phyloP scores from a whole-genome alignment of 1,284 basidiomycete species.

The Heterobasidion annosum region DNA sequence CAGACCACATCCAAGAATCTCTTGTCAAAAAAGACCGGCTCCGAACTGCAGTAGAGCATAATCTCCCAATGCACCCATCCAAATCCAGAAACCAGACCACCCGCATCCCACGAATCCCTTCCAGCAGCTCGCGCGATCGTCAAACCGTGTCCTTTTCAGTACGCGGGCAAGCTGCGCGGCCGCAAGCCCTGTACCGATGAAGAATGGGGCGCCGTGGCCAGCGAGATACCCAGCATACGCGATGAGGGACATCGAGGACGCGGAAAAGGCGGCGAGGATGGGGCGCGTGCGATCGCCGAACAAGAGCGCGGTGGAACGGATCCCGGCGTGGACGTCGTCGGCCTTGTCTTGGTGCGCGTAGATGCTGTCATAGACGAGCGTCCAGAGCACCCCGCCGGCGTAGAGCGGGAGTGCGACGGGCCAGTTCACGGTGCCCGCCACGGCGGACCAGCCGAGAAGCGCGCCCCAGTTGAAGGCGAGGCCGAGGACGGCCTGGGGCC shows the following conservation, averaged over 20 bases:
- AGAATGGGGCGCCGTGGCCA: slow-evolving; percentile 73
- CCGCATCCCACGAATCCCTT: slow-evolving; percentile 85
- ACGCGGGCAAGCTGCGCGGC: slow-evolving; percentile 78
- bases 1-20: too few species aligned
- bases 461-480: slow-evolving; percentile 98
- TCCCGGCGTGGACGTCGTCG: slow-evolving; percentile 85
- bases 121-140: slow-evolving; percentile 85
- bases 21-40: too few species aligned
- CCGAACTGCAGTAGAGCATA: slow-evolving; percentile 36
- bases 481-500: slow-evolving; percentile 95
- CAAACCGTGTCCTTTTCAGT: slow-evolving; percentile 71
- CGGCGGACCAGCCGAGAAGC: slow-evolving; percentile 92
- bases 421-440: slow-evolving; percentile 82
- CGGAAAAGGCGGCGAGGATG: slow-evolving; percentile 71
- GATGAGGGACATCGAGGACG: slow-evolving; percentile 68
- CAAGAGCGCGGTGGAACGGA: slow-evolving; percentile 90
- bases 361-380: slow-evolving; percentile 94
- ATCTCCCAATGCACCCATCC: slow-evolving; percentile 77
- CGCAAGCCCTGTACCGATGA: slow-evolving; percentile 67
- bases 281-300: slow-evolving; percentile 76
- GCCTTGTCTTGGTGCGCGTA: slow-evolving; percentile 98
- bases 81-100: slow-evolving; percentile 84
- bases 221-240: slow-evolving; percentile 76
- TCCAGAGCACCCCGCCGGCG: slow-evolving; percentile 86
- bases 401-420: slow-evolving; percentile 82